phyloP scores from a whole-genome alignment of 1,284 basidiomycete species.

The Violaceomyces palustris region DNA sequence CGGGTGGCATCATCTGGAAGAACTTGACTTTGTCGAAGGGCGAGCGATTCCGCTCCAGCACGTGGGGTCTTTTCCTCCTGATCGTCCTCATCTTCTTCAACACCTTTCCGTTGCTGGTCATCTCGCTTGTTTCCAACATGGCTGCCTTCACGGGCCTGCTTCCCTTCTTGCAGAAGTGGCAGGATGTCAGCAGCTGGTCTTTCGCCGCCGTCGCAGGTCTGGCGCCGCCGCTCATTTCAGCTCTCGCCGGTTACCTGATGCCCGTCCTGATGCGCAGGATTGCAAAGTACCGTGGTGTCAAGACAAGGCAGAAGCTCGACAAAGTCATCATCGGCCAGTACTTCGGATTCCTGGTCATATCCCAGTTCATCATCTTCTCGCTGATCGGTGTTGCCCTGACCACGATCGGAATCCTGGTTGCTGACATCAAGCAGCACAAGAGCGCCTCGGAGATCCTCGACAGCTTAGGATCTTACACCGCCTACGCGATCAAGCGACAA shows the following conservation, averaged over 20 bases:
- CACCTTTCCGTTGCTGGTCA: conserved; percentile 41
- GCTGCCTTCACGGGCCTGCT: conserved; percentile 29
- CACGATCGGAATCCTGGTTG: conserved; percentile 24
- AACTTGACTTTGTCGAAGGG: conserved; percentile 36
- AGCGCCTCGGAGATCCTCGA: conserved; percentile 22
- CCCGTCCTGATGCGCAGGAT: conserved; percentile 46
- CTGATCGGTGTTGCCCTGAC: conserved; percentile 48
- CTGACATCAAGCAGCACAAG: conserved; percentile 23
- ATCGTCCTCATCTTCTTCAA: conserved; percentile 44
- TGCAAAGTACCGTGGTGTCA: conserved; percentile 47
- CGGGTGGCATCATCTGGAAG: conserved; percentile 48
- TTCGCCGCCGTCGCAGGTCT: conserved; percentile 46
- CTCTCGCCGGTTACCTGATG: conserved; percentile 37
- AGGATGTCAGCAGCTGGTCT: conserved; percentile 20
- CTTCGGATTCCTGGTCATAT: conserved; percentile 47
- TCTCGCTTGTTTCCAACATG: conserved; percentile 47
- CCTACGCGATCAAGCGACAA: conserved; percentile 35
- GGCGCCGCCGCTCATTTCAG: conserved; percentile 44
- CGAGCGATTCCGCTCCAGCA: conserved; percentile 29
- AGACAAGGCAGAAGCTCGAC: conserved; percentile 39
- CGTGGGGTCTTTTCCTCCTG: conserved; percentile 37
- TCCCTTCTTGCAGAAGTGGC: conserved; percentile 35
- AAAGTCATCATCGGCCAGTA: conserved; percentile 40
- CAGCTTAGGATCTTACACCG: conserved; percentile 21
- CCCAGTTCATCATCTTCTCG: conserved; percentile 50